A percentile compares a stretch with the other conserved stretches of the same genome.
These are phyloP conservation scores for Tanacetum coccineum DNA, from an alignment of 129 eudicot genomes.

Conservation along the genomic window DNA sequence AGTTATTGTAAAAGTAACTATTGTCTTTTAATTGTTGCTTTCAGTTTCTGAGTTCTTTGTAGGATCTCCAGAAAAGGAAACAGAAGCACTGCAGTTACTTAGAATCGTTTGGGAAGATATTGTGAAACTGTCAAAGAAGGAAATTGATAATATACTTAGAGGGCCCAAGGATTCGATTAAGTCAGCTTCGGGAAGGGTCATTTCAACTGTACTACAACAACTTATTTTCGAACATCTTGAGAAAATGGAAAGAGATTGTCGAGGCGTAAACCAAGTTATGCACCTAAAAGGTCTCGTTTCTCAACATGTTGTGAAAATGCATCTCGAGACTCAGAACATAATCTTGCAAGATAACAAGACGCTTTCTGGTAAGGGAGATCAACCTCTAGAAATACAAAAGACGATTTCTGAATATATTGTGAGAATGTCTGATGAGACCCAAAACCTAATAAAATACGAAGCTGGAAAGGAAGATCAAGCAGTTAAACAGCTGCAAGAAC, in stretches of 20 bases:
- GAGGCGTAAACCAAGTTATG: not conserved
- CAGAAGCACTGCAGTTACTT: no score
- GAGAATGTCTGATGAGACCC: not conserved
- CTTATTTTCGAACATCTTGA: no score
- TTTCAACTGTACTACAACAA: no score
- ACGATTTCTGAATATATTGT: not conserved
- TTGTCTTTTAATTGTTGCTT: no score
- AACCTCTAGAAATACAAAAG: not conserved
- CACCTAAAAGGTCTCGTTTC: not conserved
- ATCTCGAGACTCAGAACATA: constrained; percentile 6
- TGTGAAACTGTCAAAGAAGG: no score
- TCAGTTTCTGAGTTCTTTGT: no score
- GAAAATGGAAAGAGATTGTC: no score
- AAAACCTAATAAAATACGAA: not conserved
- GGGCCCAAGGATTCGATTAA: not conserved
- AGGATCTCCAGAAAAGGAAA: no score
- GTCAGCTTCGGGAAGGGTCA: not conserved
- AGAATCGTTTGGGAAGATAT: no score
- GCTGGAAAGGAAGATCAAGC: no score
- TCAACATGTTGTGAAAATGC: not conserved
- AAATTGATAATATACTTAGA: constrained; percentile 1
- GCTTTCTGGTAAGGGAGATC: not conserved
- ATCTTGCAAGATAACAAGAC: not conserved
- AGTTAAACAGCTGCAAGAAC: no score
- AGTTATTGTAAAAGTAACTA: no score